Evolutionary conservation across 495 filamentous ascomycete species (phyloP).

Genomic region (Alectoria sarmentosa): DNA sequence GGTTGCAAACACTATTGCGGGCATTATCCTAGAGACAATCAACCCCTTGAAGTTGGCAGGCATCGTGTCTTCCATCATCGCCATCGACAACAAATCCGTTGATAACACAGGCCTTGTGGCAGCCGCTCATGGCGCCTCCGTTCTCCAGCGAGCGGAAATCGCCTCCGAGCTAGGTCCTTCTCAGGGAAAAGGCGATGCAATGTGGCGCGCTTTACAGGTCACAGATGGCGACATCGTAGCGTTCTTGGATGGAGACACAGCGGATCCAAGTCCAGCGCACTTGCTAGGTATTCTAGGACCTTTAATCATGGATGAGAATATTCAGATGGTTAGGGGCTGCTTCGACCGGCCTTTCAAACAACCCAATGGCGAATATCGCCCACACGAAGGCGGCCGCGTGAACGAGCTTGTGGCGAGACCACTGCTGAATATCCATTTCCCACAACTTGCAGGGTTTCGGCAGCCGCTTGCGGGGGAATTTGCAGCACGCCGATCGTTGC

Average conservation of each 20-base stretch:
- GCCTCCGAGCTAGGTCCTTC: conserved; percentile 7
- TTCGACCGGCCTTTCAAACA: conserved; percentile 9
- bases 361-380: conserved; percentile 5
- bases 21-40: conserved; percentile 3
- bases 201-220: conserved; percentile 10
- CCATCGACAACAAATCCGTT: background rate
- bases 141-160: conserved; percentile 10
- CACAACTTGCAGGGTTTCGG: conserved; percentile 6
- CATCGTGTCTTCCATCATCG: conserved; percentile 6
- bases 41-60: background rate
- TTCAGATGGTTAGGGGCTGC: conserved; percentile 9
- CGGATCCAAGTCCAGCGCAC: conserved; percentile 5
- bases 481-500: conserved; percentile 6
- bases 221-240: conserved; percentile 6
- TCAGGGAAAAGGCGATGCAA: conserved; percentile 7
- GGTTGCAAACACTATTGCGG: conserved; percentile 10
- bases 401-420: conserved; percentile 8
- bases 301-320: conserved; percentile 8
- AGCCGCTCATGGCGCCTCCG: conserved; percentile 9
- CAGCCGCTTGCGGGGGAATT: conserved; percentile 12
- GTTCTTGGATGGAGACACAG: conserved; percentile 7
- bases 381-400: conserved; percentile 9
- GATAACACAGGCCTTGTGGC: conserved; percentile 5
- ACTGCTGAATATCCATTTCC: conserved; percentile 8
- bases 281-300: conserved; percentile 9